Evolutionary conservation across 2,329 filamentous ascomycete species (phyloP), one percentile per base, ranked within the genome.

Genomic region (Metarhizium rileyi): DNA sequence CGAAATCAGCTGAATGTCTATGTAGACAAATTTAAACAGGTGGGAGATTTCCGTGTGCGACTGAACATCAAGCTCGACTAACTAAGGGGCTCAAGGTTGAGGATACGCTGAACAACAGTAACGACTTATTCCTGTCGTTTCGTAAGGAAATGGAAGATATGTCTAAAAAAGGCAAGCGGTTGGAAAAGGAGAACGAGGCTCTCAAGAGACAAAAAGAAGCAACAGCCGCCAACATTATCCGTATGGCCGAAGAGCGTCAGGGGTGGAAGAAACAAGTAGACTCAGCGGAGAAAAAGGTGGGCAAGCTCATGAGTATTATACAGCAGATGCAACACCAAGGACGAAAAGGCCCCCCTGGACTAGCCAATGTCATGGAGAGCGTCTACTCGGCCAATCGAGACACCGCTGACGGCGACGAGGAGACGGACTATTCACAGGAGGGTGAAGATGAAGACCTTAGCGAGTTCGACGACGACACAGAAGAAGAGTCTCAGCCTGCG

Each of bases 111-210:
- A 97, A 96, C 70, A 97, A 96, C 66, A 95, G 89, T 69, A 97
- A 97, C 72, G 93, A 97, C 65, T 75, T 97, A 48, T 97, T 97
- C 68, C 74, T 96, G 57, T 96, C 93, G 1, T 97, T 97, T 70
- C 82, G 91, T 49, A 96, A 95, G 71, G 93, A 97, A 70, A 97
- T 97, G 90, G 93, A 97, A 70, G 93, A 97, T 63, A 97, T 97
- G 90, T 95, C 90, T 1, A 96, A 96, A 73, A 97, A 97, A 73
- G 95, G 91, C 5, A 96, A 96, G 69, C 84, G 90, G 25, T 75
- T 98, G 48, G 93, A 98, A 67, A 95, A 95, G 70, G 93, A 98
- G 63, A 97, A 98, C 61, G 85, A 93, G 59, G 85, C 81, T 18
- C 78, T 95, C 47, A 95, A 89, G 57, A 82, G 91, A 50, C 95